Evolutionary conservation across 192 early-diverging fungal species (phyloP), one percentile per base, ranked within the genome.

Genomic region (Backusella mclennaniae): DNA sequence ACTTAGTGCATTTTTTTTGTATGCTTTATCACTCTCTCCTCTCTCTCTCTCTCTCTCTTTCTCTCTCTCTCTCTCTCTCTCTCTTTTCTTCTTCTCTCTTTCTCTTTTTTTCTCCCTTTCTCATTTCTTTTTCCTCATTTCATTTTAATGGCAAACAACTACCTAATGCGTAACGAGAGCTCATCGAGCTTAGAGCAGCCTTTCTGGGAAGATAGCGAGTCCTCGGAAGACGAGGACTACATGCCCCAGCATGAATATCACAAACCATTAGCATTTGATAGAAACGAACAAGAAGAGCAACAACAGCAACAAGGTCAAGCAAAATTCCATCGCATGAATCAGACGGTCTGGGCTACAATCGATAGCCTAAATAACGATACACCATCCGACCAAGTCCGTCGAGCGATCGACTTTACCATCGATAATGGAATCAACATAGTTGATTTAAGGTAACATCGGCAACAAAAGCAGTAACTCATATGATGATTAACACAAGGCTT

Each of bases 361-460:
- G n/a, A 66, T n/a, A 6, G 41, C 29, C 8, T 69, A 63, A 75
- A 23, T 66, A 42, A 23, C 7, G 73, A 74, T 9, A 41, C 39
- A 19, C 39, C 74, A 31, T 29, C 23, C 12, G 73, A 79, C 71
- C 74, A 69, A 38, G 76, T 75, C 36, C 56, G 77, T 6, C 72
- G 66, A 68, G 73, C 44, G 1, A 77, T 82, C 6, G 77, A 82
- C 38, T 35, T 59, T 15, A 73, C 76, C 21, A 56, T 82, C 1
- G 80, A 82, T 66, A 77, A 77, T 68, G 80, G 80, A 0, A 38
- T 17, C 19, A 74, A 82, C 12, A 41, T 33, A 4, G 76, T 77
- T 4, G 73, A 82, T 56, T 44, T 82, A 12, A 77, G 80, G 80
- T 82, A 49, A 49, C 46, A 49, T 49, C 5, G 11, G 7, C 46